A percentile compares a stretch with the other conserved stretches of the same genome.
phyloP scores from a whole-genome alignment of 768 basidiomycete species.

The Termitomyces sp. region DNA sequence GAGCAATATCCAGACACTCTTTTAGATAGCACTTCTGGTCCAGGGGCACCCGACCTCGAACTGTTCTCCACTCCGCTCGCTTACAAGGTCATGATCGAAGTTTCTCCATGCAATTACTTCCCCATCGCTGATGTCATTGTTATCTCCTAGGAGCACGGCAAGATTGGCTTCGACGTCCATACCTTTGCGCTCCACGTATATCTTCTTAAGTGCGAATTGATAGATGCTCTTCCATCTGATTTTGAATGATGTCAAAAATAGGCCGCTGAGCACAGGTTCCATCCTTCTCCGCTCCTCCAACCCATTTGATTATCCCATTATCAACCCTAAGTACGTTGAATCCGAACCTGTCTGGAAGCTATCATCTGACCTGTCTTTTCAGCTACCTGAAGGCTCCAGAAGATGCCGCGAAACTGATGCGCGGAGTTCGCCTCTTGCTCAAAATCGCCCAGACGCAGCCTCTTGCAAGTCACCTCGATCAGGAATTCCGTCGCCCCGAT shows the following conservation, averaged over 20 bases:
- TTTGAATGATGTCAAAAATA: conserved; percentile 8
- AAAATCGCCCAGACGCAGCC: conserved; percentile 34
- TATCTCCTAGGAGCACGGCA: conserved; percentile 30
- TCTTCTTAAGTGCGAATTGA: conserved; percentile 27
- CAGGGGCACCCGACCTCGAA: conserved; percentile 40
- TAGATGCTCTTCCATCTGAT: neutral
- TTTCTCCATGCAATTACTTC: too few species aligned
- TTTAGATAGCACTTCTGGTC: conserved; percentile 35
- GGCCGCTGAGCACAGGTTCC: conserved; percentile 36
- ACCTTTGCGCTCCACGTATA: conserved; percentile 34
- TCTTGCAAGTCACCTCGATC: conserved; percentile 28
- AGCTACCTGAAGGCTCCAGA: conserved; percentile 36
- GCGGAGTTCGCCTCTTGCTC: conserved; percentile 31
- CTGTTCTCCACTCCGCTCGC: conserved; percentile 36
- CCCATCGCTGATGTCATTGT: neutral
- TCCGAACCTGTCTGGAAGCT: neutral
- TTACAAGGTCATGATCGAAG: conserved; percentile 27
- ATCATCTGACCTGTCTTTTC: neutral
- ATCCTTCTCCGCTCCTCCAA: conserved; percentile 32
- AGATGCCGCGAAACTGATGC: conserved; percentile 35
- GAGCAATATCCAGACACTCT: conserved; percentile 25
- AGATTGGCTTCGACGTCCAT: conserved; percentile 32
- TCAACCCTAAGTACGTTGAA: conserved; percentile 35
- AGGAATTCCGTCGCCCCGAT: conserved; percentile 22
- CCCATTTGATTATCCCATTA: conserved; percentile 32